Evolutionary conservation across 1,284 basidiomycete genomes (phyloP).

Genomic region (Austroboletus novae-zelandiae): DNA sequence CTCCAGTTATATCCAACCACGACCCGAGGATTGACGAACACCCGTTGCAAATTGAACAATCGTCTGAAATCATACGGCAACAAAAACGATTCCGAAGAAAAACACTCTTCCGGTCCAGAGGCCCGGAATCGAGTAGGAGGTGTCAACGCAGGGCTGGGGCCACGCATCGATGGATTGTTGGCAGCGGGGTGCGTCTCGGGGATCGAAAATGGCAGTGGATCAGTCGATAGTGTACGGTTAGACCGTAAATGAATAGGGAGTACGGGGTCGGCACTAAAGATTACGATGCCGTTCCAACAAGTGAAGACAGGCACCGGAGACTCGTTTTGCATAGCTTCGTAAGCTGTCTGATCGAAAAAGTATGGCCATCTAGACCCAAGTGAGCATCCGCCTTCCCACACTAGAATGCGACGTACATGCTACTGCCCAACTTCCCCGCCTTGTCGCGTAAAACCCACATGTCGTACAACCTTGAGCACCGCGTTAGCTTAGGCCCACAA

Average conservation of each 20-base stretch:
- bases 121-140: constrained; percentile 45
- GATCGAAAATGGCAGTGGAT: constrained; percentile 18
- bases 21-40: constrained; percentile 23
- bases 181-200: constrained; percentile 18
- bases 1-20: constrained; percentile 20
- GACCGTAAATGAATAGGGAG: constrained; percentile 35
- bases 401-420: constrained; percentile 7
- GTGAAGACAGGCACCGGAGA: constrained; percentile 49
- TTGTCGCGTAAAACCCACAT: constrained; percentile 27
- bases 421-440: constrained; percentile 14
- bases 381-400: not conserved
- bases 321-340: constrained; percentile 37
- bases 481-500: not conserved
- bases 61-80: constrained; percentile 55
- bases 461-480: constrained; percentile 18
- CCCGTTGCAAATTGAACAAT: constrained; percentile 37
- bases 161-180: constrained; percentile 7
- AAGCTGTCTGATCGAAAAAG: constrained; percentile 40
- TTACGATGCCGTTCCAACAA: constrained; percentile 63
- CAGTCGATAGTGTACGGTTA: constrained; percentile 30
- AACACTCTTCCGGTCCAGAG: constrained; percentile 43
- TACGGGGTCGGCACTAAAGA: constrained; percentile 46
- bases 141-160: constrained; percentile 32
- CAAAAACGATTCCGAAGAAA: constrained; percentile 53
- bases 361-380: constrained; percentile 46